These are phyloP conservation scores for Porphyridium purpureum DNA, from an alignment of 23 red algal species.

Conservation along the genomic window DNA sequence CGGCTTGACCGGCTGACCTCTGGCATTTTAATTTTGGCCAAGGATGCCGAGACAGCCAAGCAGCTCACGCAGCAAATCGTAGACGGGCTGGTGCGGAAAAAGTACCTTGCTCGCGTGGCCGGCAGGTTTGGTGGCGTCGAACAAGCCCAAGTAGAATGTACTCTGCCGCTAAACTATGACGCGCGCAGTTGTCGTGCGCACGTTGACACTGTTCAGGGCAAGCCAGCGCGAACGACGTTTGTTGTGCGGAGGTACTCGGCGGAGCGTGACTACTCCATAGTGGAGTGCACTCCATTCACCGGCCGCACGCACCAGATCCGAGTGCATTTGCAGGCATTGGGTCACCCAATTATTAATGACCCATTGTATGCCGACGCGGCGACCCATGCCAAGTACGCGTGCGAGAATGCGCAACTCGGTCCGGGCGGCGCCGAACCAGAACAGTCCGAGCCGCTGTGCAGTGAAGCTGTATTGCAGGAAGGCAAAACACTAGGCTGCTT, in stretches of 20 bases:
- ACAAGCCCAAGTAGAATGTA: neutral
- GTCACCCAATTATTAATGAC: constrained; percentile 69
- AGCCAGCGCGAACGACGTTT: constrained; percentile 23
- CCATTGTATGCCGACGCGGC: constrained; percentile 22
- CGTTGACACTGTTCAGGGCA: constrained; percentile 12
- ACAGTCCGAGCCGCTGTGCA: too few relatives aligned
- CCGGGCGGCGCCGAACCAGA: too few relatives aligned
- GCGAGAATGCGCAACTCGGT: neutral
- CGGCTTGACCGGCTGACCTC: constrained; percentile 80
- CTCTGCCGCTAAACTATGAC: constrained; percentile 19
- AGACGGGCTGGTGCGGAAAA: constrained; percentile 34
- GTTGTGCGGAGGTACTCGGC: constrained; percentile 7
- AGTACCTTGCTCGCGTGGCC: constrained; percentile 47
- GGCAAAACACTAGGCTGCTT: too few relatives aligned
- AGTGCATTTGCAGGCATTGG: constrained; percentile 52
- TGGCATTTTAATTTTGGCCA: constrained; percentile 71
- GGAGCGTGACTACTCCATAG: constrained; percentile 3
- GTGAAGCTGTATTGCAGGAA: too few relatives aligned
- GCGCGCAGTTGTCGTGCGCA: constrained; percentile 20
- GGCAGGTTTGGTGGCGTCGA: constrained; percentile 14
- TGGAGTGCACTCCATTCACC: constrained; percentile 58
- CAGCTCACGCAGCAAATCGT: constrained; percentile 24
- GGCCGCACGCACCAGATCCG: constrained; percentile 98
- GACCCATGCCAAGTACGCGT: neutral
- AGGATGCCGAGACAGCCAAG: constrained; percentile 17